Evolutionary conservation across 345 rosid genomes (phyloP).

Genomic region (Gossypium stocksii): DNA sequence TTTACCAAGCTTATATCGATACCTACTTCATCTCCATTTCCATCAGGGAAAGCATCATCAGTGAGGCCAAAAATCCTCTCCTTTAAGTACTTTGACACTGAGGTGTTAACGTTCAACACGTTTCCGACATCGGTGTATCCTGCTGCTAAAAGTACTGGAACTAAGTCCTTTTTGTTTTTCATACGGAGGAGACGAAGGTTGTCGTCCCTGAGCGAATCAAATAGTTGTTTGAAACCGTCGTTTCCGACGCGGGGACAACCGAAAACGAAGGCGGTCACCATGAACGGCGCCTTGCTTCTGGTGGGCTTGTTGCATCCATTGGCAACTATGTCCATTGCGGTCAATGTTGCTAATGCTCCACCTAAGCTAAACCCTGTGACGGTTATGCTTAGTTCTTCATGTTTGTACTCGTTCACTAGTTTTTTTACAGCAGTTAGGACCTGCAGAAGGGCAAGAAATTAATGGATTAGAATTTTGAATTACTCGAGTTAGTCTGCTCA

Average conservation of each 20-base stretch:
- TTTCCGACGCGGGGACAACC: conserved; percentile 68
- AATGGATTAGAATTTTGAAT: not conserved
- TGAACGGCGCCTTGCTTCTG: conserved; percentile 25
- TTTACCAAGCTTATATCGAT: conserved; percentile 28
- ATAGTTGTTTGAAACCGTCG: conserved; percentile 34
- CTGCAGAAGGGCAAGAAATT: conserved; percentile 7
- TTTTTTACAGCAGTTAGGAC: conserved; percentile 39
- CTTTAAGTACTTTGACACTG: conserved; percentile 42
- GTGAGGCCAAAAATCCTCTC: no score
- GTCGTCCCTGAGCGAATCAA: conserved; percentile 20
- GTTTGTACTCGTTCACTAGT: conserved; percentile 41
- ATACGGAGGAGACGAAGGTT: conserved; percentile 43
- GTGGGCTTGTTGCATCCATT: conserved; percentile 44
- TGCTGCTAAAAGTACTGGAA: conserved; percentile 28
- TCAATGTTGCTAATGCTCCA: conserved; percentile 51
- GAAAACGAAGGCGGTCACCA: conserved; percentile 48
- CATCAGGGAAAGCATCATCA: no score
- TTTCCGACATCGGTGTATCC: conserved; percentile 51
- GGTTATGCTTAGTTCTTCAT: conserved; percentile 63
- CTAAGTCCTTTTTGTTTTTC: conserved; percentile 41
- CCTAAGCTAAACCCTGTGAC: conserved; percentile 64
- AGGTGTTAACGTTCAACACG: conserved; percentile 49
- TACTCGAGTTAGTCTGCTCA: no score
- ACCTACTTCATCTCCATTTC: no score
- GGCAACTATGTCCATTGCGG: conserved; percentile 51